Base-by-base conservation (phyloP, 139 green algal species). In the Coccomyxa sp. region DNA sequence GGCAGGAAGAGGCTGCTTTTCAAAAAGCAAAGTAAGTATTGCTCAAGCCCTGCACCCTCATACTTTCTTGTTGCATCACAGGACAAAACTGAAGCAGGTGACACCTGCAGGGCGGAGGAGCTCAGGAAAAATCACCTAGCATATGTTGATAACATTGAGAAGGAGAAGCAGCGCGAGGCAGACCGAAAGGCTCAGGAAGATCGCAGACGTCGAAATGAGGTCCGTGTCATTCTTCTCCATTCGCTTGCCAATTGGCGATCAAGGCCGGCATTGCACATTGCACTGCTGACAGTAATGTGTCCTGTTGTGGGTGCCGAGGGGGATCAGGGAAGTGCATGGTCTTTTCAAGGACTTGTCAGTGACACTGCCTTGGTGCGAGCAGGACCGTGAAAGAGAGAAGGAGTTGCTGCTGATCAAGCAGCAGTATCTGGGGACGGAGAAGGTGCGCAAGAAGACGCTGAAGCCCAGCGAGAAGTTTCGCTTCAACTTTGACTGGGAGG, bases 401-500 rank as follows among this genome's bases (percentile, higher is more conserved):
- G 92, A 98, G 90, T 87, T 98, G 83, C 93, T 97, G 77, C 71
- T 96, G 57, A 98, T 99, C 88, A 95, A 95, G 90, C 88, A 95
- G 88, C 94, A 98, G 88, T 98, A 98, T 85, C 87, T 98, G 81
- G 96, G 95, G 15, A 77, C 85, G 67, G 90, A 95, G 75, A 94
- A 95, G 89, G 79, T 88, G 32, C 95, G 96, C 90, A 96, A 96
- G 87, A 86, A 88, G 76, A 85, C 93, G 17, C 58, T 95, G 27
- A 95, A 95, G 84, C 90, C 93, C 23, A 95, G 88, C 59, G 95
- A 98, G 79, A 98, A 97, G 91, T 97, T 97, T 85, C 90, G 89
- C 75, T 98, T 99, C 91, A 95, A 96, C 82, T 99, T 99, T 88
- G 96, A 99, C 89, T 99, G 96, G 96, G 95, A 98, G 71, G 93